Evolutionary conservation across 192 early-diverging fungal species (phyloP), one percentile per base, ranked within the genome.

Genomic region (Spinellus fusiger): DNA sequence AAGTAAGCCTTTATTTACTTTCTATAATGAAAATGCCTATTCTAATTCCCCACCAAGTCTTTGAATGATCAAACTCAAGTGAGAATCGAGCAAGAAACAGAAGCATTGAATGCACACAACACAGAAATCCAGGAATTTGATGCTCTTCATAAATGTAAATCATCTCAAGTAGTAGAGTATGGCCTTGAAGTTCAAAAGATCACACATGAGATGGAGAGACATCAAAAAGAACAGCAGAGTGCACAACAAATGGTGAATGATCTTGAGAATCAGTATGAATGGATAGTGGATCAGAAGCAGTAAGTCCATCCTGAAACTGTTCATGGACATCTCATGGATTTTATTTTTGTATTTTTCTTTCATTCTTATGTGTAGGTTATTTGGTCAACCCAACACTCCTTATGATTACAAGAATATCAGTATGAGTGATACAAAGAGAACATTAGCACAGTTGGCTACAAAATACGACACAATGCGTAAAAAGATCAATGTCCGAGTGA

Each of bases 401-500:
- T 99, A 90, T 62, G 93, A 99, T 67, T 98, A 94, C 76, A 68
- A 71, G 22, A 80, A 81, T 38, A 71, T 88, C 46, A 86, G 95
- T 63, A 79, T 94, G 1, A 68, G 59, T 0, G 90, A 96, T 61
- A 76, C 82, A 34, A 81, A 82, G 57, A 90, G 90, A 56, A 82
- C 82, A 31, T 68, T 92, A 51, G 79, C 81, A 56, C 89, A 92
- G 63, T 68, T 96, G 26, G 80, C 86, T 35, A 83, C 89, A 32
- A 86, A 88, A 60, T 83, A 91, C 72, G 84, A 92, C 6, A 78
- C 74, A 18, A 80, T 97, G 78, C 84, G 87, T 52, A 88, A 90
- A 53, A 92, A 84, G 50, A 86, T 96, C 34, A 95, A 99, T 62
- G 87, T 81, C 7, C 88, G 89, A 23, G 97, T 95, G n/a, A 91